Conservation (phyloP, 192 early-diverging fungal genomes). For the Mortierella hygrophila region DNA sequence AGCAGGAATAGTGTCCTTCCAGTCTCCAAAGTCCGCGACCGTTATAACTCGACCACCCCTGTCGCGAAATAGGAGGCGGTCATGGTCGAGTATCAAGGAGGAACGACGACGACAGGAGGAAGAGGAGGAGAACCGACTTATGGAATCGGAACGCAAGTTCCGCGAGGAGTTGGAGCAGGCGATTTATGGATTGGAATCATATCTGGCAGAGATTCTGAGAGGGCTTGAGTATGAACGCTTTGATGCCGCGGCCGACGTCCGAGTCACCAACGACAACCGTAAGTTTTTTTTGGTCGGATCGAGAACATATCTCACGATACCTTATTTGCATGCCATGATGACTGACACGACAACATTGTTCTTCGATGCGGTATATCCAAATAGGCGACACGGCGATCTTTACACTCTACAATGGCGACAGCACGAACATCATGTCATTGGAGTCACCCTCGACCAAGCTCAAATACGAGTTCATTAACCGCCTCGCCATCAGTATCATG, state of each 20-base stretch:
- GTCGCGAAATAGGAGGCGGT: conserved; percentile 17
- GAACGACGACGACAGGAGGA: conserved; percentile 13
- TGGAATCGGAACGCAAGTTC: conserved; percentile 22
- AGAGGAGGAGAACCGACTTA: conserved; percentile 13
- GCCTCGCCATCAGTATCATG: conserved; percentile 29
- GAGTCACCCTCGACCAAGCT: conserved; percentile 47
- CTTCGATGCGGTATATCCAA: no score
- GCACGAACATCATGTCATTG: conserved; percentile 44
- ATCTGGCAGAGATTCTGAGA: conserved; percentile 18
- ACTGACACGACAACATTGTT: not conserved
- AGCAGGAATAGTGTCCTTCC: not conserved
- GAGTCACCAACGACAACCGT: conserved; percentile 33
- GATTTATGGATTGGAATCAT: conserved; percentile 35
- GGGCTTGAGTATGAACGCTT: conserved; percentile 37
- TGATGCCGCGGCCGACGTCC: conserved; percentile 14
- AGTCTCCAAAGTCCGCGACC: not conserved
- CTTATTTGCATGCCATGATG: no score
- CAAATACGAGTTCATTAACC: conserved; percentile 44
- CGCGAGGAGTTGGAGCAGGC: conserved; percentile 36
- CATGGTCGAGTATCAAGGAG: conserved; percentile 30
- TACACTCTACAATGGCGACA: conserved; percentile 28
- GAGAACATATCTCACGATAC: not conserved
- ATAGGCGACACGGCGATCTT: conserved; percentile 38
- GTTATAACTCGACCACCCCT: not conserved
- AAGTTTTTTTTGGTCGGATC: not conserved